Percentiles rank a stretch among this genome's conserved stretches.
Evolutionary conservation across 257 asterid species (phyloP).

Genomic region (Solanum etuberosum): DNA sequence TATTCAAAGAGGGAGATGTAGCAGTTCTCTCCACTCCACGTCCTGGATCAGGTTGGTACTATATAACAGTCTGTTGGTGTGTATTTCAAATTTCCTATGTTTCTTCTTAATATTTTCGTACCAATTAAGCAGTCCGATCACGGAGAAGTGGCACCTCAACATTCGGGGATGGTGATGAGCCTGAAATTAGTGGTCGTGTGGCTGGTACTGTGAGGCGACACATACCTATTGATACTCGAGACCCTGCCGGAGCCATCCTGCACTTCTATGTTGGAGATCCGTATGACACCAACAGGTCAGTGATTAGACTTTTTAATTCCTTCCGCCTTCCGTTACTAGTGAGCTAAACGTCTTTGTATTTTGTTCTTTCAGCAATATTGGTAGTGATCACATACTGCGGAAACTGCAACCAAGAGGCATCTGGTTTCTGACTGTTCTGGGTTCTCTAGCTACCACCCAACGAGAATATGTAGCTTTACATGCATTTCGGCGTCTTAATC

Average conservation of each 20-base stretch:
- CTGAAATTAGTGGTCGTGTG: slow-evolving; percentile 72
- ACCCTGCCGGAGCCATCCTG: slow-evolving; percentile 78
- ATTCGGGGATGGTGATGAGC: slow-evolving; percentile 60
- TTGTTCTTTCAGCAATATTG: slow-evolving; percentile 44
- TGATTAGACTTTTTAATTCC: neutral
- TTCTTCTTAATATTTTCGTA: neutral
- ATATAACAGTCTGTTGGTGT: neutral
- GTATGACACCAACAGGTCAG: slow-evolving; percentile 68
- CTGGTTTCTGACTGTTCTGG: slow-evolving; percentile 85
- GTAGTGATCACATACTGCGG: slow-evolving; percentile 73
- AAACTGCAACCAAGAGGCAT: slow-evolving; percentile 81
- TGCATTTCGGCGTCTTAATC: slow-evolving; percentile 90
- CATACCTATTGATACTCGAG: slow-evolving; percentile 85
- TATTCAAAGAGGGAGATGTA: slow-evolving; percentile 96
- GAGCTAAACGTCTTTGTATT: neutral
- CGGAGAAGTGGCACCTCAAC: slow-evolving; percentile 46
- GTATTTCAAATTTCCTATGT: neutral
- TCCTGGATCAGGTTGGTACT: slow-evolving; percentile 72
- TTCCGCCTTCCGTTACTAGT: neutral
- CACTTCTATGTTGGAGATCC: slow-evolving; percentile 90
- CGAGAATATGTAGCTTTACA: slow-evolving; percentile 89
- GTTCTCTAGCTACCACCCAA: slow-evolving; percentile 93
- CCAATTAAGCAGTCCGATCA: slow-evolving; percentile 40
- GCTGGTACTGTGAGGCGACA: slow-evolving; percentile 97
- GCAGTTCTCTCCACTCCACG: slow-evolving; percentile 91